phyloP scores from a whole-genome alignment of 495 filamentous ascomycete genomes.

The Talaromyces adpressus region DNA sequence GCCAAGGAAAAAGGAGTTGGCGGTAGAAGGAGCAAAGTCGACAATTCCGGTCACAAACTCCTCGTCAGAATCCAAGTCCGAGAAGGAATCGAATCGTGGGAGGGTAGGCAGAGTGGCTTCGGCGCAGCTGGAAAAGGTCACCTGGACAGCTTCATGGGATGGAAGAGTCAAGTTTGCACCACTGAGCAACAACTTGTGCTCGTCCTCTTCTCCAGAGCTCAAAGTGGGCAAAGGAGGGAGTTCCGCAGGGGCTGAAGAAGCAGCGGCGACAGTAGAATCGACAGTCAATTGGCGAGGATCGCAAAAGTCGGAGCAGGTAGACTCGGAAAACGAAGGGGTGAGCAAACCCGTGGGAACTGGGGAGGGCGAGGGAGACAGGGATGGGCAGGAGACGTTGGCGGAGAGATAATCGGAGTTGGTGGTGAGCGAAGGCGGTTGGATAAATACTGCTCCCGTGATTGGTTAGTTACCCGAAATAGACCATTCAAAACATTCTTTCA shows the following conservation, averaged over 20 bases:
- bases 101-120: slow-evolving; percentile 53
- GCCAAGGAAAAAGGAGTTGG: slow-evolving; percentile 56
- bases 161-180: slow-evolving; percentile 54
- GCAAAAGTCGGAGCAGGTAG: slow-evolving; percentile 61
- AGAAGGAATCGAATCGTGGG: slow-evolving; percentile 74
- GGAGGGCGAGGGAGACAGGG: slow-evolving; percentile 57
- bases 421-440: slow-evolving; percentile 65
- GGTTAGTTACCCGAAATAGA: slow-evolving; percentile 9
- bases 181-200: slow-evolving; percentile 64
- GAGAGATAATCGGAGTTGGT: slow-evolving; percentile 68
- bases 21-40: slow-evolving; percentile 51
- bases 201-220: slow-evolving; percentile 66
- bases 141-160: slow-evolving; percentile 40
- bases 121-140: slow-evolving; percentile 40
- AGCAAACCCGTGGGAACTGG: slow-evolving; percentile 56
- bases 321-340: slow-evolving; percentile 37
- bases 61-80: slow-evolving; percentile 89
- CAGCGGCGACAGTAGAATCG: slow-evolving; percentile 44
- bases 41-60: slow-evolving; percentile 76
- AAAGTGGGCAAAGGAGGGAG: slow-evolving; percentile 66
- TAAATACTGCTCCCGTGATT: slow-evolving; percentile 58
- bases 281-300: slow-evolving; percentile 90
- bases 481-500: not conserved
- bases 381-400: slow-evolving; percentile 62
- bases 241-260: slow-evolving; percentile 45